These are phyloP conservation scores for Lactarius sp. DNA, from an alignment of 768 basidiomycete genomes.

Conservation along the genomic window DNA sequence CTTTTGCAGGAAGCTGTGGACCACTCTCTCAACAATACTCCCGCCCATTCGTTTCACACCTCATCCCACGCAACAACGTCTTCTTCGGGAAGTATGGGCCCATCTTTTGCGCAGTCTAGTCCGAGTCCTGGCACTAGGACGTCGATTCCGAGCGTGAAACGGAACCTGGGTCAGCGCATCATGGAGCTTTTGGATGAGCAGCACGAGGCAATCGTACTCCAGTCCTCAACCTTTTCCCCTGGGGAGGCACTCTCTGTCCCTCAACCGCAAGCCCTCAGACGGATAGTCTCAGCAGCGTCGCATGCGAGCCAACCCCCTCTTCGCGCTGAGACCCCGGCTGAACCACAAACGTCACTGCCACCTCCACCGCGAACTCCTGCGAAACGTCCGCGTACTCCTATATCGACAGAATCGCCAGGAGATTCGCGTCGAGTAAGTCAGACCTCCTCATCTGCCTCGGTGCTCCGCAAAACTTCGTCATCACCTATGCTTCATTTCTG, in stretches of 20 bases:
- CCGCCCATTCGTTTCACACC: slow-evolving; percentile 41
- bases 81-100: slow-evolving; percentile 29
- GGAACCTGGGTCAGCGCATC: slow-evolving; percentile 25
- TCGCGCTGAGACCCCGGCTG: slow-evolving; percentile 62
- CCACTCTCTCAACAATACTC: slow-evolving; percentile 60
- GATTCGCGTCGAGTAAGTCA: slow-evolving; percentile 22
- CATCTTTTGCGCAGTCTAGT: slow-evolving; percentile 19
- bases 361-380: slow-evolving; percentile 58
- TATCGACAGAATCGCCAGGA: slow-evolving; percentile 35
- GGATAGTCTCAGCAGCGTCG: slow-evolving; percentile 26
- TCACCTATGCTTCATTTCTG: slow-evolving; percentile 32
- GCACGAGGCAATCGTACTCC: slow-evolving; percentile 13
- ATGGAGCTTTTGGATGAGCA: slow-evolving; percentile 21
- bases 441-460: slow-evolving; percentile 8
- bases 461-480: slow-evolving; percentile 47
- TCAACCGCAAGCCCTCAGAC: neutral
- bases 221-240: neutral
- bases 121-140: slow-evolving; percentile 13
- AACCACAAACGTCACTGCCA: slow-evolving; percentile 54
- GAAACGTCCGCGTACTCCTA: slow-evolving; percentile 56
- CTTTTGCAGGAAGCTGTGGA: slow-evolving; percentile 74
- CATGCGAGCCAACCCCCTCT: slow-evolving; percentile 43
- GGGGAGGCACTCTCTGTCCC: neutral
- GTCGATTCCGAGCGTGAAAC: slow-evolving; percentile 21
- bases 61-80: slow-evolving; percentile 18